Conservation (phyloP, 164 flowering plant species). For the Berberis vulgaris region DNA sequence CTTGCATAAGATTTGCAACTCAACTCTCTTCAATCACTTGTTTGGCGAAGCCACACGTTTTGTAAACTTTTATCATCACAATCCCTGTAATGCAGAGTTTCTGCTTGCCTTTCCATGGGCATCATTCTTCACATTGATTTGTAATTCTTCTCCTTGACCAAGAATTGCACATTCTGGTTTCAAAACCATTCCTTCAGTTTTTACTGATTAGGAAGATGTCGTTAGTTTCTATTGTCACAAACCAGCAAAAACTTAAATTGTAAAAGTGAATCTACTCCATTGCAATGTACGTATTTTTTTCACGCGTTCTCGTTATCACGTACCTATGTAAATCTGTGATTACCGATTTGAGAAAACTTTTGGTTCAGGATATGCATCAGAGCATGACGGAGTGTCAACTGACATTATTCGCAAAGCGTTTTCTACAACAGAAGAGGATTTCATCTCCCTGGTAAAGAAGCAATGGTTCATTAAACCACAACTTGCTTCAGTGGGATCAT, state of each 20-base stretch:
- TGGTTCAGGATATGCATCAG: conserved; percentile 62
- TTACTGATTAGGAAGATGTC: neutral
- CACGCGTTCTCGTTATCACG: neutral
- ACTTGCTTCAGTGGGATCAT: conserved; percentile 86
- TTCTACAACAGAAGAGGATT: conserved; percentile 70
- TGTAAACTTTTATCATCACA: too few species aligned
- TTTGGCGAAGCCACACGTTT: too few species aligned
- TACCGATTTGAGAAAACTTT: neutral
- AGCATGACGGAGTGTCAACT: conserved; percentile 52
- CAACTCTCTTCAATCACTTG: too few species aligned
- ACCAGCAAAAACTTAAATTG: too few species aligned
- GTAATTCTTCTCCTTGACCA: too few species aligned
- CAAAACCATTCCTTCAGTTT: too few species aligned
- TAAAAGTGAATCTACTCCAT: too few species aligned
- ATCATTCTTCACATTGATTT: too few species aligned
- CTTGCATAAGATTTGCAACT: too few species aligned
- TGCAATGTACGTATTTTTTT: neutral
- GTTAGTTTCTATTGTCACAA: neutral
- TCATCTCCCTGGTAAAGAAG: conserved; percentile 48
- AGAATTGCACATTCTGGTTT: too few species aligned
- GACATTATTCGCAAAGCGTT: conserved; percentile 66
- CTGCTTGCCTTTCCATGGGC: too few species aligned
- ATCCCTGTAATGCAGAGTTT: too few species aligned
- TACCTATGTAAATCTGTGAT: neutral
- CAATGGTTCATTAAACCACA: conserved; percentile 66